Conservation (phyloP, 306 rosid species). For the Clitoria ternatea region DNA sequence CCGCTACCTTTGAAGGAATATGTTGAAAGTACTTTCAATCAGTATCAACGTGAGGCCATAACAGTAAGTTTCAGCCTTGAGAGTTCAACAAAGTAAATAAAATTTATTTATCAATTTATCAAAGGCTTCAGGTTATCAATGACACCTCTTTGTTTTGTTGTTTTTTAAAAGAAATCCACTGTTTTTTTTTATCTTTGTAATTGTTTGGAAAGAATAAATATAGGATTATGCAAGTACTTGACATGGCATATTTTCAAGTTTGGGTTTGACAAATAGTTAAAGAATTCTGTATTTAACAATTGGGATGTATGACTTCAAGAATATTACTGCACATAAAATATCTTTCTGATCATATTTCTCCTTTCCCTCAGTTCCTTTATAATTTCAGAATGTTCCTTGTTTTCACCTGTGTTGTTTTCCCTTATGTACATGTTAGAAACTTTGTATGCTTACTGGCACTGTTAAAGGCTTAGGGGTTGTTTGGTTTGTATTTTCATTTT, state of each 20-base stretch:
- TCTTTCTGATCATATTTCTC: not conserved
- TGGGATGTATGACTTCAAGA: not conserved
- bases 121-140: not conserved
- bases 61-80: slow-evolving; percentile 44
- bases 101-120: not conserved
- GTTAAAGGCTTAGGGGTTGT: not conserved
- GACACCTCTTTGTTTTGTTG: not conserved
- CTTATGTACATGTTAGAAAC: not conserved
- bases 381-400: slow-evolving; percentile 15
- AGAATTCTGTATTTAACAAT: not conserved
- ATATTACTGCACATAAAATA: not conserved
- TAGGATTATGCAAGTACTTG: not conserved
- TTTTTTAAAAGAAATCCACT: not conserved
- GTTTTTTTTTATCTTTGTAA: not conserved
- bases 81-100: not conserved
- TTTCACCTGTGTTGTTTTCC: not conserved
- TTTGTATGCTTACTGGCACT: too few relatives aligned
- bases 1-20: slow-evolving; percentile 60
- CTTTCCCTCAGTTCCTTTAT: not conserved
- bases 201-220: slow-evolving; percentile 9
- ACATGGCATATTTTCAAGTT: slow-evolving; percentile 8
- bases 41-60: slow-evolving; percentile 77
- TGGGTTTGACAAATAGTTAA: slow-evolving; percentile 13
- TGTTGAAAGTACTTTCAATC: slow-evolving; percentile 65
- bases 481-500: too few relatives aligned